phyloP scores from a whole-genome alignment of 2,329 filamentous ascomycete genomes.

The Stemphylium vesicarium region DNA sequence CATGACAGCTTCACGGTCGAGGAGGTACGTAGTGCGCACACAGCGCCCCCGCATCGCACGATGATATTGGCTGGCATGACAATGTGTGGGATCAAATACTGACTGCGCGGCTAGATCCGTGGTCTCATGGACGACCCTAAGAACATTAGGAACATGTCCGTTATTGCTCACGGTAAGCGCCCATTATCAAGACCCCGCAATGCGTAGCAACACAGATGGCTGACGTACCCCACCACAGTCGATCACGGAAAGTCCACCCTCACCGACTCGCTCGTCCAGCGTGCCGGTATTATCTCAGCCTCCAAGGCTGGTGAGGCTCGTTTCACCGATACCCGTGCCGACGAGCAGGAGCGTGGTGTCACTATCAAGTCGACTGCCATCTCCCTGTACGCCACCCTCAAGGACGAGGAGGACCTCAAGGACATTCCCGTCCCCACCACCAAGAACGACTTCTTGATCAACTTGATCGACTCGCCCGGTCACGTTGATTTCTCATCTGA shows the following conservation, averaged over 20 bases:
- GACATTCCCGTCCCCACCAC: slow-evolving; percentile 90
- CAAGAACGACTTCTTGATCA: slow-evolving; percentile 98
- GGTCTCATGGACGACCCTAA: slow-evolving; percentile 77
- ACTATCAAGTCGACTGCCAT: slow-evolving; percentile 99
- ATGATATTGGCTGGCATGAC: slow-evolving; percentile 19
- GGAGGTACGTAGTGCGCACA: slow-evolving; percentile 63
- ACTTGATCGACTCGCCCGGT: slow-evolving; percentile 99
- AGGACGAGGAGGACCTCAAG: slow-evolving; percentile 85
- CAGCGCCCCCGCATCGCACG: slow-evolving; percentile 22
- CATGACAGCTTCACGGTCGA: slow-evolving; percentile 91
- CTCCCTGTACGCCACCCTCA: slow-evolving; percentile 89
- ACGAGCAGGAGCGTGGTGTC: slow-evolving; percentile 99
- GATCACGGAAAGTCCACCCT: slow-evolving; percentile 99
- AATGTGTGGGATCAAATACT: slow-evolving; percentile 25
- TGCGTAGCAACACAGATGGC: slow-evolving; percentile 18
- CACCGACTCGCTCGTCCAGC: slow-evolving; percentile 98
- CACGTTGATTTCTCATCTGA: slow-evolving; percentile 99
- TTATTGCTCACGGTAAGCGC: slow-evolving; percentile 89
- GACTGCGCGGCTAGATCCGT: slow-evolving; percentile 66
- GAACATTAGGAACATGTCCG: slow-evolving; percentile 94
- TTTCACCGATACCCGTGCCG: slow-evolving; percentile 94
- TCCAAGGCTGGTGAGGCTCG: slow-evolving; percentile 95
- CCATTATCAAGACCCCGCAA: slow-evolving; percentile 19
- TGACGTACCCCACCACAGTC: slow-evolving; percentile 60
- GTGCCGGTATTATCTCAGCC: slow-evolving; percentile 98